These are phyloP conservation scores for Suhomyces pyralidae DNA, from an alignment of 805 yeast species.

Conservation along the genomic window DNA sequence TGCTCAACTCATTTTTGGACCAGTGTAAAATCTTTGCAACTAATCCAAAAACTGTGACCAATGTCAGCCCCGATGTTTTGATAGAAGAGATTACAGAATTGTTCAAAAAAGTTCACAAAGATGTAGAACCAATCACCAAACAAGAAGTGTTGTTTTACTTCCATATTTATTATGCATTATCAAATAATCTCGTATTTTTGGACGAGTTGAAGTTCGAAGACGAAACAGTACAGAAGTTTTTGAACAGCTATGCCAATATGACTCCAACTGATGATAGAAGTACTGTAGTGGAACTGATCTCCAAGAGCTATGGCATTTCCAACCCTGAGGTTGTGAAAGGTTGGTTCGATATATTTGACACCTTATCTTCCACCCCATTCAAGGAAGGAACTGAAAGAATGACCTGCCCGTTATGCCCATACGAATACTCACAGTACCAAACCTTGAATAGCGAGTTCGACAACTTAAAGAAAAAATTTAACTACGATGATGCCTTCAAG, in stretches of 20 bases:
- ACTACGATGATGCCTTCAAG: constrained; percentile 4
- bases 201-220: constrained; percentile 29
- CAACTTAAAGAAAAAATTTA: constrained; percentile 6
- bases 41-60: constrained; percentile 4
- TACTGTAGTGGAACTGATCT: constrained; percentile 4
- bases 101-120: constrained; percentile 20
- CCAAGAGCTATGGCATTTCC: constrained; percentile 12
- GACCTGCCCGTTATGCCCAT: constrained; percentile 28
- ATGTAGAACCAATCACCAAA: constrained; percentile 18
- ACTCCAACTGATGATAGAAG: constrained; percentile 15
- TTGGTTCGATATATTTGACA: constrained; percentile 32
- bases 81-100: constrained; percentile 19
- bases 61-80: constrained; percentile 17
- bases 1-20: constrained; percentile 22
- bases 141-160: constrained; percentile 25
- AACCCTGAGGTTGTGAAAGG: constrained; percentile 13
- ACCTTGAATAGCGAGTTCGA: constrained; percentile 10
- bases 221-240: constrained; percentile 20
- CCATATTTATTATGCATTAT: constrained; percentile 28
- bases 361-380: constrained; percentile 24
- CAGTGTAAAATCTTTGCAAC: constrained; percentile 18
- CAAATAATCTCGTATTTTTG: constrained; percentile 21
- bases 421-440: constrained; percentile 20
- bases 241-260: constrained; percentile 11
- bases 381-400: constrained; percentile 16